Base-by-base conservation (phyloP, 805 yeast species). In the Lipomyces sp. region DNA sequence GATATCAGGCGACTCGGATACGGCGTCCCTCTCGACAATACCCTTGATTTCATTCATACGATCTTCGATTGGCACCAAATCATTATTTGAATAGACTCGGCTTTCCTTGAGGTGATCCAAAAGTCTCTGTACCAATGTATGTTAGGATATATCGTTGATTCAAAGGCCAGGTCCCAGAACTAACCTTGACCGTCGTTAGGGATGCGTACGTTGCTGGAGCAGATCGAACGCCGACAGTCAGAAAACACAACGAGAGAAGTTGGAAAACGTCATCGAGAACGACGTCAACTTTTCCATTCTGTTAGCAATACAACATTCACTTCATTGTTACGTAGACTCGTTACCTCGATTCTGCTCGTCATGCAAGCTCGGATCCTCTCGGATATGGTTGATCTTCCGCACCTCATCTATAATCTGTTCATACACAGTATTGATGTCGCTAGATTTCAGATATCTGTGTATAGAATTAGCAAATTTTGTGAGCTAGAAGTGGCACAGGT, bases 141-240 rank as follows among this genome's bases (percentile, higher is more conserved):
- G 29, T 42, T n/a, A 42, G 48, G 18, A n/a, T 10, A 2, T 24
- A 42, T n/a, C 48, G 18, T n/a, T 24, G 48, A 42, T 5, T 42
- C 48, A 42, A 42, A 42, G 7, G 15, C 7, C 48, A 15, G n/a
- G 24, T 24, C 48, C 24, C 48, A 29, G n/a, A 18, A 55, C 71
- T 7, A 35, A 69, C 72, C 64, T 69, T 67, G 48, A 95, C 96
- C 0, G 98, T 92, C 53, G 92, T 83, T 53, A 94, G 80, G 2
- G 96, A 90, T 4, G 97, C 94, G 78, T 90, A 95, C 0, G 97
- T 90, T 3, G 98, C 97, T 0, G 98, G 97, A 0, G 97, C 97
- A 45, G 92, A 85, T 72, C 92, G 88, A 72, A 92, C 81, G 2
- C 99, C 99, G 66, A 96, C 95, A 1, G 98, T 91, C 74, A 94